Conservation (phyloP, 164 flowering plant genomes). For the Platanus orientalis region DNA sequence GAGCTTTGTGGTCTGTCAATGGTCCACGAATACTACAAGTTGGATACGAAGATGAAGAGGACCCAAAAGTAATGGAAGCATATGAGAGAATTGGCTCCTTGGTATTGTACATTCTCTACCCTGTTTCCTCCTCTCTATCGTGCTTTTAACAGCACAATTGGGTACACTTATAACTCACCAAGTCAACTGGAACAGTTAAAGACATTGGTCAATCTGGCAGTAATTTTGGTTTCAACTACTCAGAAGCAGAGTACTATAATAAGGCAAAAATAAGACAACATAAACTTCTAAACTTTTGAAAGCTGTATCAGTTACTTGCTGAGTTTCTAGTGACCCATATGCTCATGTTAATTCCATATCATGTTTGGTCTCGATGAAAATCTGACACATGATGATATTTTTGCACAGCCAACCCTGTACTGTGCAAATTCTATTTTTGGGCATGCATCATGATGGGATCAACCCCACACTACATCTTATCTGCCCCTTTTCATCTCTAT, state of each 20-base stretch:
- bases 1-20: constrained; percentile 90
- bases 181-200: background rate
- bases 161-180: background rate
- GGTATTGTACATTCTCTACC: constrained; percentile 36
- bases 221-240: too few relatives aligned
- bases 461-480: background rate
- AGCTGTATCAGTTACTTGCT: too few relatives aligned
- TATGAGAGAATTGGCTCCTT: constrained; percentile 83
- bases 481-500: background rate
- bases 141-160: background rate
- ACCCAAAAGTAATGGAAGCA: constrained; percentile 93
- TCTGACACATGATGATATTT: too few relatives aligned
- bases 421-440: background rate
- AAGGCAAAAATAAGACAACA: too few relatives aligned
- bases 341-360: background rate
- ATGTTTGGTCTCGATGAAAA: too few relatives aligned
- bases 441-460: background rate
- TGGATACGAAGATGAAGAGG: constrained; percentile 88
- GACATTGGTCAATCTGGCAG: background rate
- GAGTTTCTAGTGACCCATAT: background rate
- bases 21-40: constrained; percentile 85
- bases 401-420: too few relatives aligned
- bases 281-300: too few relatives aligned
- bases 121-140: background rate
- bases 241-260: too few relatives aligned